A percentile compares a stretch with the other conserved stretches of the same genome.
These are phyloP conservation scores for Aspergillus transmontanensis DNA, from an alignment of 2,329 filamentous ascomycete genomes.

Conservation along the genomic window DNA sequence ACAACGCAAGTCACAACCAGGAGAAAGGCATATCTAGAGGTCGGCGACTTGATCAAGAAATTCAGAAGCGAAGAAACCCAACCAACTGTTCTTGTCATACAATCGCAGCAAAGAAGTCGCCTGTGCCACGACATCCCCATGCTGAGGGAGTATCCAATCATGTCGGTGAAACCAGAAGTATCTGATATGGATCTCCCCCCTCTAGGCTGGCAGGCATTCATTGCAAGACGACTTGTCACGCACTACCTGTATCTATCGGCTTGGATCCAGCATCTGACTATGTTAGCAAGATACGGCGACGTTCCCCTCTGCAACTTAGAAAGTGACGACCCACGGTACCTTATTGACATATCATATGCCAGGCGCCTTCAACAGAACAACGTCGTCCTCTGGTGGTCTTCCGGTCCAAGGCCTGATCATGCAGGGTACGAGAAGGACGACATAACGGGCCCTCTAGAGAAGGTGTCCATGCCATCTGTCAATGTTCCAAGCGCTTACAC, in stretches of 20 bases:
- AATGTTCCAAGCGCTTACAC: slow-evolving; percentile 94
- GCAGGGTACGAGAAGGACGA: slow-evolving; percentile 95
- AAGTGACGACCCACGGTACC: slow-evolving; percentile 86
- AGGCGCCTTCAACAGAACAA: slow-evolving; percentile 86
- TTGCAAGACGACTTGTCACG: slow-evolving; percentile 80
- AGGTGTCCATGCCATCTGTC: slow-evolving; percentile 85
- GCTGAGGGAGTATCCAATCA: slow-evolving; percentile 78
- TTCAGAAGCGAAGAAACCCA: slow-evolving; percentile 81
- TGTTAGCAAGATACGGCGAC: slow-evolving; percentile 88
- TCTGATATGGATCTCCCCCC: slow-evolving; percentile 86
- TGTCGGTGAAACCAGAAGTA: slow-evolving; percentile 79
- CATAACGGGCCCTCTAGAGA: slow-evolving; percentile 78
- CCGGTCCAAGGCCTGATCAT: slow-evolving; percentile 83
- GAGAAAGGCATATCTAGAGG: slow-evolving; percentile 83
- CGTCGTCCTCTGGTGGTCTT: slow-evolving; percentile 96
- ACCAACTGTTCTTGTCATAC: slow-evolving; percentile 82
- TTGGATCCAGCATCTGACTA: slow-evolving; percentile 86
- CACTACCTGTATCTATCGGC: slow-evolving; percentile 92
- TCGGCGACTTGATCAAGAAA: slow-evolving; percentile 86
- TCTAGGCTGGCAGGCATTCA: slow-evolving; percentile 88
- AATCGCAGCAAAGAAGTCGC: slow-evolving; percentile 81
- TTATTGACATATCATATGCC: slow-evolving; percentile 96
- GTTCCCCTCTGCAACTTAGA: slow-evolving; percentile 95
- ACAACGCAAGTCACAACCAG: slow-evolving; percentile 85
- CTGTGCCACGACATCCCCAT: slow-evolving; percentile 83